phyloP scores from a whole-genome alignment of 257 asterid genomes.

The Thymus mandschuricus region DNA sequence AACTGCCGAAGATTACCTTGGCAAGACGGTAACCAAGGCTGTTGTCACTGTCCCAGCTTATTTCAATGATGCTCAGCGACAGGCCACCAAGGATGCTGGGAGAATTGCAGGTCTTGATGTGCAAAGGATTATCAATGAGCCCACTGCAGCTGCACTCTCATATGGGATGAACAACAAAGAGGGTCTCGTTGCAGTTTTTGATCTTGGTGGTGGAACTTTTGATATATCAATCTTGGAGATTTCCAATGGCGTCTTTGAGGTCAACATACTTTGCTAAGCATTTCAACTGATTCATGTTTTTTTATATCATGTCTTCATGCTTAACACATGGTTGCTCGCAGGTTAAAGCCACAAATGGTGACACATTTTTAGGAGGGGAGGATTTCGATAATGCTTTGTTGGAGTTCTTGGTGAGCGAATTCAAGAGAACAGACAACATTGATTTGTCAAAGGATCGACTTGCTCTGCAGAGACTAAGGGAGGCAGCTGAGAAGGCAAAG shows the following conservation, averaged over 20 bases:
- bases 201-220: slow-evolving; percentile 80
- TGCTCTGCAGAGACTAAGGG: slow-evolving; percentile 78
- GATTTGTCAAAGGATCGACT: slow-evolving; percentile 71
- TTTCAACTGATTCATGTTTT: background rate
- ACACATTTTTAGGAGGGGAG: slow-evolving; percentile 86
- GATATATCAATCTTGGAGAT: slow-evolving; percentile 76
- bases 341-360: slow-evolving; percentile 87
- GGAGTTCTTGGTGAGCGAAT: slow-evolving; percentile 68
- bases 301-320: background rate
- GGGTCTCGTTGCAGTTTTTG: slow-evolving; percentile 78
- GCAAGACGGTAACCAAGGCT: slow-evolving; percentile 62
- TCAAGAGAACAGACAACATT: slow-evolving; percentile 59
- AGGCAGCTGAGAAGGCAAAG: slow-evolving; percentile 87
- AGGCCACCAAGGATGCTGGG: slow-evolving; percentile 84
- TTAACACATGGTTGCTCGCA: slow-evolving; percentile 32
- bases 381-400: slow-evolving; percentile 69
- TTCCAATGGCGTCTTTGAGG: slow-evolving; percentile 81
- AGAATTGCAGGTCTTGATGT: slow-evolving; percentile 77
- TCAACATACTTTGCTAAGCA: background rate
- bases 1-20: slow-evolving; percentile 75
- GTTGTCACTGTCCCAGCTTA: slow-evolving; percentile 79
- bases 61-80: slow-evolving; percentile 76
- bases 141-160: slow-evolving; percentile 83
- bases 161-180: slow-evolving; percentile 71
- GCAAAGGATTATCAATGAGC: slow-evolving; percentile 72